Percentiles rank a stretch among this genome's conserved stretches.
These are phyloP conservation scores for Myxozyma monticola DNA, from an alignment of 805 yeast genomes.

Conservation along the genomic window DNA sequence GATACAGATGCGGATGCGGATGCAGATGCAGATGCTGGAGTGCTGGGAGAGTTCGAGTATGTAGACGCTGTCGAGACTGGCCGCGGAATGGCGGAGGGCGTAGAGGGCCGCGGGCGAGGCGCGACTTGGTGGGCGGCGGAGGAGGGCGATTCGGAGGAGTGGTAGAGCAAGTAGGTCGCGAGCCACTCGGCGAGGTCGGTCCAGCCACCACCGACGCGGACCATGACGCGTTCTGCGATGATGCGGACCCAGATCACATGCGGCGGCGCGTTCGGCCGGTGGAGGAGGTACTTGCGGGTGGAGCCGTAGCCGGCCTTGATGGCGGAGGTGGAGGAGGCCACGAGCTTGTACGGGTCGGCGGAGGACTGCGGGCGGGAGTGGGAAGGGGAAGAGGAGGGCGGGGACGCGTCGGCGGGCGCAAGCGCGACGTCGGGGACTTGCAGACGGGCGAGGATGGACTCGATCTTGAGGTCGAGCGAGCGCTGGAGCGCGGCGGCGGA, in stretches of 20 bases:
- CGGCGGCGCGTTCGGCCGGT: slow-evolving; percentile 31
- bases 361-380: too few relatives aligned
- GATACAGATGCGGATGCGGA: too few relatives aligned
- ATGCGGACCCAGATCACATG: slow-evolving; percentile 32
- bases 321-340: slow-evolving; percentile 6
- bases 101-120: neutral
- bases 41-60: too few relatives aligned
- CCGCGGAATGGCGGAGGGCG: neutral
- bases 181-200: slow-evolving; percentile 34
- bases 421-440: neutral
- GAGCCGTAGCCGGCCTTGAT: slow-evolving; percentile 31
- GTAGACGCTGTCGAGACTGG: neutral
- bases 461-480: slow-evolving; percentile 24
- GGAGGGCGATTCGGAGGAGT: too few relatives aligned
- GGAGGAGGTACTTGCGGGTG: slow-evolving; percentile 28
- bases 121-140: neutral
- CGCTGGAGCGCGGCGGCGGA: slow-evolving; percentile 1
- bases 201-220: slow-evolving; percentile 34
- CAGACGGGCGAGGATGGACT: slow-evolving; percentile 5
- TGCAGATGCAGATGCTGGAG: too few relatives aligned
- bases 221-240: slow-evolving; percentile 33
- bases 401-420: neutral
- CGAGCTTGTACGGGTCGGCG: slow-evolving; percentile 12
- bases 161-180: slow-evolving; percentile 23
- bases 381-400: too few relatives aligned